Base-by-base conservation (phyloP, 352 stramenopile species). In the Phytophthora melonis region DNA sequence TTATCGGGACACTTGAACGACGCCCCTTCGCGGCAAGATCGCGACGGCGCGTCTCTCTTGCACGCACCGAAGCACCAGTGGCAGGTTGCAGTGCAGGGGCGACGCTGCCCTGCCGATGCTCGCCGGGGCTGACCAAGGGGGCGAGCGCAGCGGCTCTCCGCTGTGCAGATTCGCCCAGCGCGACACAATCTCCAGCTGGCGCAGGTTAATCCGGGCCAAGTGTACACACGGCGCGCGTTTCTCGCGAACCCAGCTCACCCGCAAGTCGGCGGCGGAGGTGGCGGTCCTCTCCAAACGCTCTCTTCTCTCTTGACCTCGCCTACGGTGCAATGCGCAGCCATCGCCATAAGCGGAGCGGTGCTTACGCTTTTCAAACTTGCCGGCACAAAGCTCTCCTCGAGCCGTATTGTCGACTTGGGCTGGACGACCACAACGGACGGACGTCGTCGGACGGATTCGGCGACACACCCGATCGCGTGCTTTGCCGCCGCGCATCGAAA, bases 401-500 rank as follows among this genome's bases (percentile, higher is more conserved):
- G 34, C 34, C 3, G 10, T 14, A 14, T 5, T 14, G 10, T 41
- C 34, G 10, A 11, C 34, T 16, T 41, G 13, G 43, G 43, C 4
- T 14, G 34, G 34, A 32, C 27, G 27, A 32, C 27, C 23, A 25
- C 23, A 11, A 23, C 21, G 21, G 21, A 27, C 11, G 25, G 5
- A n/a, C 52, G 36, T 5, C 53, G 34, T 10, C 9, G 32, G 13
- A 53, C 43, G 57, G 16, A 16, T 36, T 43, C 21, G 36, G 41
- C 23, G 25, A 58, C 45, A 32, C 58, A n/a, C 11, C 21, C 25
- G 27, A 70, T 71, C 62, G 30, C 25, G 47, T 70, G 54, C 53
- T 72, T 73, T 72, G 70, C 41, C 55, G 41, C 30, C 70, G 70
- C 43, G 58, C 64, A 73, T 47, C 70, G 70, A 77, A 47, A 77